These are phyloP conservation scores for Cordyceps farinosa DNA, from an alignment of 2,329 filamentous ascomycete genomes.

Conservation along the genomic window DNA sequence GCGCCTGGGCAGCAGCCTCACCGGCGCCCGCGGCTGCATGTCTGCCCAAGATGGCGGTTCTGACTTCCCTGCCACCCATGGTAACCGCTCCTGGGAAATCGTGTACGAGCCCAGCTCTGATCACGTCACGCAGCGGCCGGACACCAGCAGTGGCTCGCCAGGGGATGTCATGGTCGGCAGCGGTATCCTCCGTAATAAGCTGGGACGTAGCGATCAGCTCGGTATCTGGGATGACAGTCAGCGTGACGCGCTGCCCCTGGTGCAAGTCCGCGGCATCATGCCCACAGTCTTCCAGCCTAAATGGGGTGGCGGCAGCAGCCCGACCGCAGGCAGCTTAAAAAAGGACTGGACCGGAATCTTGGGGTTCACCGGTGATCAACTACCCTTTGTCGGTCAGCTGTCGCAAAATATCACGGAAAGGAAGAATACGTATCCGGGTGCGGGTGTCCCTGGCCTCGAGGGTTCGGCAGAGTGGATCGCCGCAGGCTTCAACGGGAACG, in stretches of 20 bases:
- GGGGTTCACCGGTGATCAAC: constrained; percentile 43
- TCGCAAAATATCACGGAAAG: constrained; percentile 14
- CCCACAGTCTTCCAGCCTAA: constrained; percentile 38
- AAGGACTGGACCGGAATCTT: constrained; percentile 49
- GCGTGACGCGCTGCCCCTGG: constrained; percentile 37
- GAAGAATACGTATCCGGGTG: constrained; percentile 16
- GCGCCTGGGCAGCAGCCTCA: constrained; percentile 42
- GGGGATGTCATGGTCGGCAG: constrained; percentile 54
- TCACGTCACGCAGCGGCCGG: constrained; percentile 48
- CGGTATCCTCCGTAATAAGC: constrained; percentile 42
- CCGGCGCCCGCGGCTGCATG: constrained; percentile 47
- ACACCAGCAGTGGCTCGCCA: constrained; percentile 24
- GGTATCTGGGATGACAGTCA: constrained; percentile 45
- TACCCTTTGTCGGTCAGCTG: constrained; percentile 49
- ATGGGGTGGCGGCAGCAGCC: constrained; percentile 30
- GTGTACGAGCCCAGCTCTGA: constrained; percentile 47
- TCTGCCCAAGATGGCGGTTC: constrained; percentile 43
- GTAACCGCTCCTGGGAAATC: constrained; percentile 48
- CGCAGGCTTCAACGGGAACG: constrained; percentile 49
- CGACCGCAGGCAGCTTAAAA: constrained; percentile 25
- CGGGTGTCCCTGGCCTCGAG: constrained; percentile 8
- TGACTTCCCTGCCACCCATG: constrained; percentile 30
- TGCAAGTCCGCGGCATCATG: constrained; percentile 41
- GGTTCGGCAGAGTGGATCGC: constrained; percentile 47
- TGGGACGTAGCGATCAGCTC: constrained; percentile 42